Base-by-base conservation (phyloP, 257 asterid genomes). In the Solanum chilense region DNA sequence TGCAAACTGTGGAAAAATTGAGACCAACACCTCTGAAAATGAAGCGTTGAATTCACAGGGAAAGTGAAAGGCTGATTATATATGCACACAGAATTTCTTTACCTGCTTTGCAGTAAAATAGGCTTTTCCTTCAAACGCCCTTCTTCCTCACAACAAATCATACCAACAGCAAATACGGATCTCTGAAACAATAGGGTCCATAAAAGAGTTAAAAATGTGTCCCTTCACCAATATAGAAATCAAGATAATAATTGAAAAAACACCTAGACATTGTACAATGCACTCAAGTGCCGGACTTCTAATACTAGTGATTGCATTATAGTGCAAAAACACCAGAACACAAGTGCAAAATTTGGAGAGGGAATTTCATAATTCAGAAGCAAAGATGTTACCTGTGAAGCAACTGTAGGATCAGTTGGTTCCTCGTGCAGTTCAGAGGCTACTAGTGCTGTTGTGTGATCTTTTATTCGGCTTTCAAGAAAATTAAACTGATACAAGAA, bases 111-210 rank as follows among this genome's bases (percentile, higher is more conserved):
- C 89, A 96, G 92, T 91, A 97, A 89, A 87, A 96, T 91, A 45
- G 98, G 98, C 88, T 94, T 97, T 88, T 97, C 99, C 94, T 92
- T 97, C 90, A 97, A 92, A 78, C 98, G 99, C 82, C 99, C 99
- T 92, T 97, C 98, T 91, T 95, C 99, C 93, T 96, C 98, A 27
- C 98, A 96, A 86, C 99, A 96, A 88, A 97, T 92, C 98, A 97
- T 93, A 92, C 99, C 99, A 89, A 97, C 98, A 86, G 99, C 92
- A 92, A 97, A 94, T 84, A 97, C 88, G 66, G 94, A 93, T 93
- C 89, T 92, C 99, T 97, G 97, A 82, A 90, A 91, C 77, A 87
- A 82, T 12, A 87, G 35, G 42, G 39, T 69, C 76, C 69, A 56
- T 82, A 70, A 73, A 86, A 90, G 80, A 84, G 87, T 82, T 84